These are phyloP conservation scores for Dacryopinax primogenitus DNA, from an alignment of 768 basidiomycete genomes.

Conservation along the genomic window DNA sequence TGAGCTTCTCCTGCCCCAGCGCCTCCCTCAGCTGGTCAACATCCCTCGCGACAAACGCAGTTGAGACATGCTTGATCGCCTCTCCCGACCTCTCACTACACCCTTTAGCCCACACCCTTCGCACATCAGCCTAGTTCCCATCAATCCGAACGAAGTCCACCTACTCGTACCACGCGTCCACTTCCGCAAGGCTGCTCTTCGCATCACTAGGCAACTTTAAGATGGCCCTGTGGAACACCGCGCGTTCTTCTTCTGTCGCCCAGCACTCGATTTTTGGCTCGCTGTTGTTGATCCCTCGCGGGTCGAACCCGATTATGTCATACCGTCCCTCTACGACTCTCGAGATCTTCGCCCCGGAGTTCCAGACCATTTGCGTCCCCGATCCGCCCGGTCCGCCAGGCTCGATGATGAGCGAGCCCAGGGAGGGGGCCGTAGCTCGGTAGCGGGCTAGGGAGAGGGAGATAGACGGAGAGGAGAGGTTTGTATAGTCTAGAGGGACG, in stretches of 20 bases:
- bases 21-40: neutral
- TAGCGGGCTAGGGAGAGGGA: constrained; percentile 10
- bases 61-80: constrained; percentile 6
- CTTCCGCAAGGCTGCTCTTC: neutral
- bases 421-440: constrained; percentile 7
- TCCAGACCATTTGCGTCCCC: constrained; percentile 13
- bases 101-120: neutral
- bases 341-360: constrained; percentile 6
- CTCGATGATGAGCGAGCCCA: constrained; percentile 14
- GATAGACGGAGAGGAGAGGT: constrained; percentile 9
- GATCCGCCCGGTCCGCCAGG: constrained; percentile 16
- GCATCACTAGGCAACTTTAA: neutral
- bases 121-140: neutral
- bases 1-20: neutral
- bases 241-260: neutral
- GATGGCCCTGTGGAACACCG: neutral
- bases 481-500: constrained; percentile 15
- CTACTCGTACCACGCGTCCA: neutral
- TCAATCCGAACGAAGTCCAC: neutral
- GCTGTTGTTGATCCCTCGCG: constrained; percentile 14
- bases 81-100: constrained; percentile 12
- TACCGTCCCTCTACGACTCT: constrained; percentile 7
- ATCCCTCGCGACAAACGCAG: constrained; percentile 14
- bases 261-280: constrained; percentile 12
- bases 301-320: constrained; percentile 15